These are phyloP conservation scores for Diplodia intermedia DNA, from an alignment of 2,329 filamentous ascomycete genomes.

Conservation along the genomic window DNA sequence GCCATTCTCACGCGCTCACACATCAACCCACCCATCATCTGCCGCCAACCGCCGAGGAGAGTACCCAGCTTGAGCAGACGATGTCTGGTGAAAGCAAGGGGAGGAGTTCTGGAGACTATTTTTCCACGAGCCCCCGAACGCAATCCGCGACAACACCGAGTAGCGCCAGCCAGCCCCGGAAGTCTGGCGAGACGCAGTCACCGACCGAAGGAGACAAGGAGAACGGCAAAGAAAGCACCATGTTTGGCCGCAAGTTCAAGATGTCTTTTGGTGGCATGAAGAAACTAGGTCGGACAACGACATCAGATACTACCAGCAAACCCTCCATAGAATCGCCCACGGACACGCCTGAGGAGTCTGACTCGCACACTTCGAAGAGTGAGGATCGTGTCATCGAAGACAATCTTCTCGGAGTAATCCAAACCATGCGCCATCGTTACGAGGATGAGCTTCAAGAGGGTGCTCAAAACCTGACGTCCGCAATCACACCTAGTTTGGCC, in stretches of 20 bases:
- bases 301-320: slow-evolving; percentile 57
- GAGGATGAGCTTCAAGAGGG: slow-evolving; percentile 68
- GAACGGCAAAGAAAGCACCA: slow-evolving; percentile 62
- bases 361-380: slow-evolving; percentile 62
- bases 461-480: slow-evolving; percentile 62
- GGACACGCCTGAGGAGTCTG: slow-evolving; percentile 72
- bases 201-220: slow-evolving; percentile 51
- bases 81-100: slow-evolving; percentile 61
- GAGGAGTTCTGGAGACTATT: slow-evolving; percentile 77
- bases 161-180: slow-evolving; percentile 39
- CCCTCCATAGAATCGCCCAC: slow-evolving; percentile 45
- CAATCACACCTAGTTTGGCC: slow-evolving; percentile 71
- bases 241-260: slow-evolving; percentile 85
- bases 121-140: slow-evolving; percentile 66
- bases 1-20: slow-evolving; percentile 43
- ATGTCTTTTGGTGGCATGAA: slow-evolving; percentile 77
- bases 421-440: slow-evolving; percentile 75
- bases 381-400: slow-evolving; percentile 78
- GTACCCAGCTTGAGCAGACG: slow-evolving; percentile 60
- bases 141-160: slow-evolving; percentile 47
- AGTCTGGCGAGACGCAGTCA: slow-evolving; percentile 43
- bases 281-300: slow-evolving; percentile 74
- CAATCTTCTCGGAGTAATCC: slow-evolving; percentile 74
- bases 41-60: slow-evolving; percentile 52
- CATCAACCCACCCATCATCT: slow-evolving; percentile 43